Evolutionary conservation across 345 rosid species (phyloP), one percentile per base, ranked within the genome.

Genomic region (Mallotus nudiflorus): DNA sequence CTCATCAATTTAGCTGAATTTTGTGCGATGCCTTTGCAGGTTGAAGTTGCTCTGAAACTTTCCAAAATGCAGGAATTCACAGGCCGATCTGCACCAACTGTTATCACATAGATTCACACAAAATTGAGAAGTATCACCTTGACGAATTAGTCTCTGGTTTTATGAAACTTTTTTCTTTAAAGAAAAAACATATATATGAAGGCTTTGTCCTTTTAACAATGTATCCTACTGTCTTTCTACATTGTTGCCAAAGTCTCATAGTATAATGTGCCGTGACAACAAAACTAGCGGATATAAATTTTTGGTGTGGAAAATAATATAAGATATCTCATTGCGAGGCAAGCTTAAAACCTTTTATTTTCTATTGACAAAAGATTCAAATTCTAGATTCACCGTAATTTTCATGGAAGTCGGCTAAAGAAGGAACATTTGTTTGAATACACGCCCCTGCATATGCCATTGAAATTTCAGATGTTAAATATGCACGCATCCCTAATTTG

Each of bases 51-150:
- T 66, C 87, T 96, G 20, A 88, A 91, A 67, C 91, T 96, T 70
- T 96, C 98, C 0, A 91, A 89, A 86, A 91, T 96, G 97, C 69
- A 86, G 87, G 89, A 86, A 80, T 90, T 83, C 87, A 96, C 99
- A 0, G 95, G 95, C 72, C 89, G 99, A 78, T 89, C 95, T 31
- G 83, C 98, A 25, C 99, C 98, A 0, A 96, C 99, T 2, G 99
- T 96, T 76, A 91, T 91, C 51, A 92, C 99, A 73, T 92, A 85
- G 69, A 79, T 48, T 20, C 58, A 9, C 5, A n/a, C 24, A 33
- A 46, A 20, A 22, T n/a, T 11, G 9, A 28, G 8, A 44, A 20
- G 13, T 33, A 33, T 45, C 4, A 14, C 28, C 22, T 16, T 65
- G 29, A 66, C 24, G 56, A 57, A 12, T 1, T 16, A 13, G 44